Evolutionary conservation across 176 grass and related monocot species (phyloP), one percentile per base, ranked within the genome.

Genomic region (Oryza australiensis): DNA sequence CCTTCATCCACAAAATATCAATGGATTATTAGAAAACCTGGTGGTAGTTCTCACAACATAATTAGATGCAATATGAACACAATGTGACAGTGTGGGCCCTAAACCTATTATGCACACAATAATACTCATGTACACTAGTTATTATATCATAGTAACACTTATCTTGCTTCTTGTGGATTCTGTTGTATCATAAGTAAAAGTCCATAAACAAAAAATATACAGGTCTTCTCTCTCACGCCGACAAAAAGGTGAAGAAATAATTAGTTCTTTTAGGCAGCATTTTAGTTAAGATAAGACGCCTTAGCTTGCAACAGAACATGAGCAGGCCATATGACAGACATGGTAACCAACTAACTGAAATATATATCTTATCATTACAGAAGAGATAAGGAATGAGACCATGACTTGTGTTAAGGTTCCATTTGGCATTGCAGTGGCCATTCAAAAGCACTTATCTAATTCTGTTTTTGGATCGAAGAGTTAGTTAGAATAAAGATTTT

Each of bases 161-260:
- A 94, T 91, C 94, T 80, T 88, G 94, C 91, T 81, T 97, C 91
- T 84, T 97, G 94, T 57, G 84, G 87, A 94, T 97, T 97, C 69
- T 97, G 91, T 48, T 97, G 94, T 82, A 89, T 94, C 94, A 97
- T 97, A 76, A 97, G 87, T 73, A 97, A 70, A 74, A 97, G 94
- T 41, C 94, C 89, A 45, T 97, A 97, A 86, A 94, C 94, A 91
- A 97, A 97, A 73, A 94, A 86, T 26, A 97, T 90, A 76, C 94
- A 97, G 75, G 94, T 97, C 84, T 97, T 97, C 87, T 97, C 94
- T 84, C 89, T 85, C 55, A 97, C 91, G 4, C 91, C 94, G 74
- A 94, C 89, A 90, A 64, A 77, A 38, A 77, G 18, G 7, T 53
- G 12, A 70, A 46, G 72, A 16, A 71, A 63, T 37, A 70, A 64